These are phyloP conservation scores for Melocanna baccifera DNA, from an alignment of 176 grass and related monocot genomes.

Conservation along the genomic window DNA sequence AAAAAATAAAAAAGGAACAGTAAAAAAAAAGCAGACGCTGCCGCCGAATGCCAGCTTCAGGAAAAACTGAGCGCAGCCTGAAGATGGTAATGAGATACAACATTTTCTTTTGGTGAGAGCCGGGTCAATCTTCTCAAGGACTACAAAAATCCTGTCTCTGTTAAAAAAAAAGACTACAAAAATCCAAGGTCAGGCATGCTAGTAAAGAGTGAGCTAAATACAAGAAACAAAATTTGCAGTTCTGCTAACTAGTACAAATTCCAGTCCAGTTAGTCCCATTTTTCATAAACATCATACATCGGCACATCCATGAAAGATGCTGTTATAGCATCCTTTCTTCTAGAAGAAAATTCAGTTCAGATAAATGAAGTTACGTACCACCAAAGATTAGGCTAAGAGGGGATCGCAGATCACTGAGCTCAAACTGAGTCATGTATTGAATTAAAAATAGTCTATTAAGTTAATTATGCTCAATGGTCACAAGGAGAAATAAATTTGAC, in stretches of 20 bases:
- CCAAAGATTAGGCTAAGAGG: not conserved
- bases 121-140: not conserved
- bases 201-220: not conserved
- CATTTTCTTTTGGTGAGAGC: not conserved
- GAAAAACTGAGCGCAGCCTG: too few relatives aligned
- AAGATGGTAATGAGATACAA: not conserved
- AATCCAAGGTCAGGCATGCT: not conserved
- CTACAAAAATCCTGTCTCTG: not conserved
- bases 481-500: not conserved
- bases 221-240: not conserved
- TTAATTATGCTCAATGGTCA: not conserved
- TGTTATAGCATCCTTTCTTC: not conserved
- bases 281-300: not conserved
- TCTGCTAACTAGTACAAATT: not conserved
- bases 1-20: too few relatives aligned
- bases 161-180: not conserved
- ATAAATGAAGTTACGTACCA: not conserved
- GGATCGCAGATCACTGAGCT: not conserved
- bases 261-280: not conserved
- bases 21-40: too few relatives aligned
- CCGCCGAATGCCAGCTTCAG: too few relatives aligned
- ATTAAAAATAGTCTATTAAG: not conserved
- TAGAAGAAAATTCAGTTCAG: not conserved
- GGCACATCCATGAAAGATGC: not conserved
- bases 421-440: not conserved